Conservation (phyloP, 1,284 basidiomycete genomes). For the Athelia sp. region DNA sequence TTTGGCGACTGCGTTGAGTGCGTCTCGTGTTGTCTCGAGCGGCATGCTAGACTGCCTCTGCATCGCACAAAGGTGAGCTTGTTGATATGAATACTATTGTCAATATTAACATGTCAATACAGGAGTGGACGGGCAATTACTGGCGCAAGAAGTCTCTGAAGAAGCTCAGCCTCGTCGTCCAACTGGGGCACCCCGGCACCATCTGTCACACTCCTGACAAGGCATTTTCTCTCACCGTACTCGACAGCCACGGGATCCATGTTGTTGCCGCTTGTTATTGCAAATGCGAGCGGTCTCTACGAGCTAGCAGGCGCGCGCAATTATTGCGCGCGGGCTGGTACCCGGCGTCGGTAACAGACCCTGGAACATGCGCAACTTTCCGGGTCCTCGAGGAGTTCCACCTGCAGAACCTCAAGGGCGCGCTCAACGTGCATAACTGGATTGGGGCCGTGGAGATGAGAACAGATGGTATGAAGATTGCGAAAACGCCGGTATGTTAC, state of each 20-base stretch:
- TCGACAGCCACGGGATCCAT: slow-evolving; percentile 21
- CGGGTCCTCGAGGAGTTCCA: slow-evolving; percentile 19
- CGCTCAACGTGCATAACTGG: slow-evolving; percentile 17
- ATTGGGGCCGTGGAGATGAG: slow-evolving; percentile 14
- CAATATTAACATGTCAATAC: background rate
- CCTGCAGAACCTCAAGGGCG: slow-evolving; percentile 14
- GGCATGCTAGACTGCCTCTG: background rate
- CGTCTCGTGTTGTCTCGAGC: background rate
- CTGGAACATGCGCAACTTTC: slow-evolving; percentile 22
- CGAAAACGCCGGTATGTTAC: background rate
- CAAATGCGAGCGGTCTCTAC: slow-evolving; percentile 15
- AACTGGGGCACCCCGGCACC: slow-evolving; percentile 2
- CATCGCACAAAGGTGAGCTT: background rate
- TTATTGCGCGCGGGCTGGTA: slow-evolving; percentile 20
- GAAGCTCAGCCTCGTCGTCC: slow-evolving; percentile 1
- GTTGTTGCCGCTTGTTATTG: slow-evolving; percentile 25
- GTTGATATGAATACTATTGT: too few relatives aligned
- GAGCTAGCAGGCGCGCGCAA: slow-evolving; percentile 12
- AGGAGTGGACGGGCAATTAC: slow-evolving; percentile 17
- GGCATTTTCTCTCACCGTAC: background rate
- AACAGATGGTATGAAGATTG: slow-evolving; percentile 16
- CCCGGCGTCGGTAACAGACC: slow-evolving; percentile 16
- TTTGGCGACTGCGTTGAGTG: background rate
- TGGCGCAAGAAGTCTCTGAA: slow-evolving; percentile 19
- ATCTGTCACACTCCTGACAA: background rate